phyloP scores from a whole-genome alignment of 2,329 filamentous ascomycete genomes.

The Beauveria brongniartii region DNA sequence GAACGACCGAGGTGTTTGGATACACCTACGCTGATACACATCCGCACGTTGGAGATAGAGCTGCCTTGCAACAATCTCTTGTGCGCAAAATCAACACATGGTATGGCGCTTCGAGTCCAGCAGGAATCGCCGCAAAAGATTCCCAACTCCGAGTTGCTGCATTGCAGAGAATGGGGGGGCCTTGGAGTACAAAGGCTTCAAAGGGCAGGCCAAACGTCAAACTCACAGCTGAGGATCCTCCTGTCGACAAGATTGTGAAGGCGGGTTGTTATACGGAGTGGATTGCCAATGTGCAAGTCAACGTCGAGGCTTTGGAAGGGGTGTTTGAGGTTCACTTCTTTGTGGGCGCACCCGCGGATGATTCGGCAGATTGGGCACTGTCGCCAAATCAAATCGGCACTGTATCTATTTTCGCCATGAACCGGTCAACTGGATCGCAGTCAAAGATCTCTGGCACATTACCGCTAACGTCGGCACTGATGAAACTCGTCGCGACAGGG shows the following conservation, averaged over 20 bases:
- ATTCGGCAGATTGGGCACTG: constrained; percentile 41
- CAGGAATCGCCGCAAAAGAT: constrained; percentile 11
- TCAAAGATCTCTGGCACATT: constrained; percentile 39
- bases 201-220: constrained; percentile 19
- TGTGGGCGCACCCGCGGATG: constrained; percentile 43
- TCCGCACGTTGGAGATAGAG: constrained; percentile 16
- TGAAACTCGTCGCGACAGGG: constrained; percentile 31
- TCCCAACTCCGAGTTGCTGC: neutral
- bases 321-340: constrained; percentile 62
- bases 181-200: constrained; percentile 8
- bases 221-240: constrained; percentile 18
- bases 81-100: constrained; percentile 44
- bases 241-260: constrained; percentile 24
- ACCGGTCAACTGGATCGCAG: constrained; percentile 23
- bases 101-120: constrained; percentile 27
- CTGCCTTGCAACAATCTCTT: constrained; percentile 25
- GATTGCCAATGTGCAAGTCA: constrained; percentile 57
- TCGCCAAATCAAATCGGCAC: constrained; percentile 53
- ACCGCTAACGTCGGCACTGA: constrained; percentile 42
- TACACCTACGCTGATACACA: constrained; percentile 65
- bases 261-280: constrained; percentile 51
- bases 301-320: constrained; percentile 50
- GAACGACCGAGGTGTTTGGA: constrained; percentile 53
- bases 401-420: constrained; percentile 47
- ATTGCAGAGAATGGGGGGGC: constrained; percentile 14